phyloP scores from a whole-genome alignment of 345 rosid genomes.

The Dimocarpus longan region DNA sequence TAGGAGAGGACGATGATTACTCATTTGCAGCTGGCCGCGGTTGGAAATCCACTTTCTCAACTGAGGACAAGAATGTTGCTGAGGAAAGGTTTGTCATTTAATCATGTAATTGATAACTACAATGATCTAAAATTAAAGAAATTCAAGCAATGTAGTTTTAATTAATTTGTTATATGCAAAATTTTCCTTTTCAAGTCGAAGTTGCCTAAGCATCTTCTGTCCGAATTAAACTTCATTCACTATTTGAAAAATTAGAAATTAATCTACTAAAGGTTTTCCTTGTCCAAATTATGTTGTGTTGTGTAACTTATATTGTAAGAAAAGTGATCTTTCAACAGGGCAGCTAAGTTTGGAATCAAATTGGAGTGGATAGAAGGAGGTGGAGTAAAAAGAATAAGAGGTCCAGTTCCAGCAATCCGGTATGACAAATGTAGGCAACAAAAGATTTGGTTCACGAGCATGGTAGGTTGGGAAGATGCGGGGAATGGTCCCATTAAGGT shows the following conservation, averaged over 20 bases:
- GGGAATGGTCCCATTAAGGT: constrained; percentile 72
- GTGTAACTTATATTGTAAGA: neutral
- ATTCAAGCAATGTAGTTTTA: no score
- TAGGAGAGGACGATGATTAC: constrained; percentile 77
- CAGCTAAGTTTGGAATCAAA: constrained; percentile 72
- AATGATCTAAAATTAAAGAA: no score
- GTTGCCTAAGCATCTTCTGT: no score
- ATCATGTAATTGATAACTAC: neutral
- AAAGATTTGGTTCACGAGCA: constrained; percentile 85
- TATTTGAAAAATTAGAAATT: no score
- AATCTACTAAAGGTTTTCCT: neutral
- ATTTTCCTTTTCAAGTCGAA: neutral
- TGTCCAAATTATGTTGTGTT: neutral
- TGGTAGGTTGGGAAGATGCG: constrained; percentile 86
- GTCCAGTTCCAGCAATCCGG: constrained; percentile 77
- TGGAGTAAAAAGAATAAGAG: constrained; percentile 73
- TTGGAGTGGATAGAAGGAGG: constrained; percentile 80
- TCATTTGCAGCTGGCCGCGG: constrained; percentile 88
- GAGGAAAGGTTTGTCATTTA: constrained; percentile 56
- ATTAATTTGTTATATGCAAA: no score
- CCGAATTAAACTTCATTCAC: no score
- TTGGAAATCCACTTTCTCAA: constrained; percentile 91
- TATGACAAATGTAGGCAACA: constrained; percentile 60
- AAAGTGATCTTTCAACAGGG: constrained; percentile 43
- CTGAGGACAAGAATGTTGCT: constrained; percentile 67